Percentiles rank a stretch among this genome's conserved stretches.
These are phyloP conservation scores for Gaertneriomyces semiglobifer DNA, from an alignment of 192 early-diverging fungal genomes.

Conservation along the genomic window DNA sequence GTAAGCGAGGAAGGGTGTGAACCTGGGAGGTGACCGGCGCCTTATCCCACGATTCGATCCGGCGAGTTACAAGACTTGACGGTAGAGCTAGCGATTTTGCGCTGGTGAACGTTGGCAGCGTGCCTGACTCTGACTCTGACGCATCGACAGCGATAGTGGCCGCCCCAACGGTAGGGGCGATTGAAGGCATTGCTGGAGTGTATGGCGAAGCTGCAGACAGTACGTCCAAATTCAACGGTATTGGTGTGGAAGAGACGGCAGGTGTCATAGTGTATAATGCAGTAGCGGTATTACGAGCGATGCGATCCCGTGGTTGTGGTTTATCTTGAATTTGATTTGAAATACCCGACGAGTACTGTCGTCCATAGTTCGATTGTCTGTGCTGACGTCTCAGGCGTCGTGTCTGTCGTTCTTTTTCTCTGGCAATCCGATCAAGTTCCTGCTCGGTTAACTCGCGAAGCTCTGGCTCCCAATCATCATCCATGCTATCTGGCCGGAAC, in stretches of 20 bases:
- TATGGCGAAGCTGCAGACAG: no score
- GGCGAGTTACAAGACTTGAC: no score
- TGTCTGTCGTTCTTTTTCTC: slow-evolving; percentile 35
- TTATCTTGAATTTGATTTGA: slow-evolving; percentile 2
- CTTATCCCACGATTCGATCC: no score
- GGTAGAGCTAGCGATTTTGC: no score
- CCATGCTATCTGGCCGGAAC: slow-evolving; percentile 25
- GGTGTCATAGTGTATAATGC: not conserved
- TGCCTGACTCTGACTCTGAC: no score
- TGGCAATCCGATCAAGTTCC: slow-evolving; percentile 33
- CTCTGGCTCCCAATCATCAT: slow-evolving; percentile 43
- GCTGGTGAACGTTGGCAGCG: no score
- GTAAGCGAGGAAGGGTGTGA: no score
- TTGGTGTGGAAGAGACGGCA: not conserved
- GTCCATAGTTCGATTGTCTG: not conserved
- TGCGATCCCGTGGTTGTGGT: not conserved
- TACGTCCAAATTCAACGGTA: no score
- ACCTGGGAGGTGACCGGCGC: no score
- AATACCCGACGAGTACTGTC: not conserved
- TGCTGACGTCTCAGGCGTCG: slow-evolving; percentile 9
- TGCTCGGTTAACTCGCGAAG: slow-evolving; percentile 29
- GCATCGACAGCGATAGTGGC: no score
- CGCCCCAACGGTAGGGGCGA: no score
- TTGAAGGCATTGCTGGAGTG: no score
- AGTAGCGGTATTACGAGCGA: not conserved